Conservation (phyloP, 371 early-diverging fungal genomes). For the Apophysomyces ossiformis region DNA sequence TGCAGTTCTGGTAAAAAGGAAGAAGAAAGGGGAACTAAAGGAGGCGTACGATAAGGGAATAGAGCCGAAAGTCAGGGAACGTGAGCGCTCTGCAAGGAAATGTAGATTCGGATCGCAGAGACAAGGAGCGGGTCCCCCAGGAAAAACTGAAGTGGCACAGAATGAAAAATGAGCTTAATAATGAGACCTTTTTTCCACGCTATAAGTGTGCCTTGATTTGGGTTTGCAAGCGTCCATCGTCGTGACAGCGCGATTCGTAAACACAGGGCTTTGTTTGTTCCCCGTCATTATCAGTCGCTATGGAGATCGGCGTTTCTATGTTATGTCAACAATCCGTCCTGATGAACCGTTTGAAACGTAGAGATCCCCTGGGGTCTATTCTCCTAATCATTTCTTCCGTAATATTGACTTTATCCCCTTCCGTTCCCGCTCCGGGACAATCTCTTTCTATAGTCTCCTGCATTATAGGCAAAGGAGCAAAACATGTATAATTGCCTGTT, state of each 20-base stretch:
- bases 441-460: background rate
- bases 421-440: slow-evolving; percentile 7
- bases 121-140: background rate
- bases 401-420: background rate
- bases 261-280: too few species aligned
- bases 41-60: slow-evolving; percentile 1
- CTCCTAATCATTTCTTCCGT: slow-evolving; percentile 2
- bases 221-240: too few species aligned
- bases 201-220: too few species aligned
- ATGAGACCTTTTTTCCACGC: background rate
- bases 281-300: too few species aligned
- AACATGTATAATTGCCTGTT: slow-evolving; percentile 3
- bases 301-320: too few species aligned
- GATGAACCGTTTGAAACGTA: too few species aligned
- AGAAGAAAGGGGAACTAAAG: background rate
- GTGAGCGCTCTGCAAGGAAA: slow-evolving; percentile 1
- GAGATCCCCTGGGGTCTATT: background rate
- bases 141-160: background rate
- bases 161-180: background rate
- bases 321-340: too few species aligned
- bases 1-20: background rate
- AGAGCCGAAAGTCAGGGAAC: slow-evolving; percentile 5
- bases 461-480: background rate
- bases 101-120: background rate
- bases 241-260: too few species aligned